phyloP scores from a whole-genome alignment of 306 rosid genomes.

The Prunus campanulata region DNA sequence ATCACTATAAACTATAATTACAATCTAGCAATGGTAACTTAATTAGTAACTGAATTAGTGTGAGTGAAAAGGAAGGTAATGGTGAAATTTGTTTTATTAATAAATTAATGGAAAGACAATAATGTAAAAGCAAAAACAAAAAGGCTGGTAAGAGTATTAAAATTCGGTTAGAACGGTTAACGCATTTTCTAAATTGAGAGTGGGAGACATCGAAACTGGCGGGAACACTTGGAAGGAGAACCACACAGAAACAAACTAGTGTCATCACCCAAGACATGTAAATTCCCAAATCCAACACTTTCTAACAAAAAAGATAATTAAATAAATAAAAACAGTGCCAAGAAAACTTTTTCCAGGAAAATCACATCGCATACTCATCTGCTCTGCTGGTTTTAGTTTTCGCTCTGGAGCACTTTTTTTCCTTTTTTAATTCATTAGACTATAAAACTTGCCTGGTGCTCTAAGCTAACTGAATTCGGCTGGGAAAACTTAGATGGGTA shows the following conservation, averaged over 20 bases:
- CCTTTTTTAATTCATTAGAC: background rate
- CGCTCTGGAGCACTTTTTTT: background rate
- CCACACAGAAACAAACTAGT: background rate
- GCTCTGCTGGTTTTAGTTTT: background rate
- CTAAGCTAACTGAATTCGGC: background rate
- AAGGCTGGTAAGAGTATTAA: background rate
- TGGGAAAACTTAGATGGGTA: background rate
- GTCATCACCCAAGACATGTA: background rate
- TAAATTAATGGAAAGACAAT: no score
- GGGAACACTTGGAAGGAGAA: conserved; percentile 18
- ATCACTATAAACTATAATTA: no score
- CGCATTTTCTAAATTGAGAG: background rate
- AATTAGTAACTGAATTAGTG: no score
- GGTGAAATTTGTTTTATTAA: no score
- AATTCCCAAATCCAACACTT: conserved; percentile 4
- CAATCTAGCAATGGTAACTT: no score
- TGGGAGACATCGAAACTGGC: conserved; percentile 12
- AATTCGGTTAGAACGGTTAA: conserved; percentile 24
- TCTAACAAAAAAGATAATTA: conserved; percentile 7
- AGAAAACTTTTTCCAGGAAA: conserved; percentile 15
- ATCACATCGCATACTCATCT: background rate
- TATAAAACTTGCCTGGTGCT: background rate
- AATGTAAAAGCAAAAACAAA: no score
- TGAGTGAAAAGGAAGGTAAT: no score
- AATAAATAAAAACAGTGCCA: background rate